phyloP scores from a whole-genome alignment of 495 filamentous ascomycete species.

The Mytilinidion resinicola region DNA sequence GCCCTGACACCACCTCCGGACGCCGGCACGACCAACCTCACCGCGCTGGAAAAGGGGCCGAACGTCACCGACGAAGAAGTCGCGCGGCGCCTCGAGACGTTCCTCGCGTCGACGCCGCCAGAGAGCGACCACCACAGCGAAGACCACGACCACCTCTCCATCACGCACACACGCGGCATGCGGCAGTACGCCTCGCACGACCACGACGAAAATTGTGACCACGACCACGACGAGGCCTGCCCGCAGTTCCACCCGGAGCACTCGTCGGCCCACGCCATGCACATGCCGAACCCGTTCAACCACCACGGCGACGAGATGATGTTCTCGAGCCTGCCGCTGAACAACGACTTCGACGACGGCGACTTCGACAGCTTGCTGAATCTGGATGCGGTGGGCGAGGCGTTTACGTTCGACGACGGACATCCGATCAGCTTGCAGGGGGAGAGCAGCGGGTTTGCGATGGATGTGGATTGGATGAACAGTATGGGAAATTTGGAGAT shows the following conservation, averaged over 20 bases:
- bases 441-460: constrained; percentile 34
- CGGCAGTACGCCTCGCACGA: neutral
- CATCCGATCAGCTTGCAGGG: constrained; percentile 31
- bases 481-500: neutral
- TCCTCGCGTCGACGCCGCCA: constrained; percentile 39
- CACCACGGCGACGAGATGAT: constrained; percentile 24
- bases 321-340: constrained; percentile 18
- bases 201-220: neutral
- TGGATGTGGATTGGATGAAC: constrained; percentile 38
- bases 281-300: constrained; percentile 10
- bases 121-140: constrained; percentile 24
- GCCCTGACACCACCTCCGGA: constrained; percentile 40
- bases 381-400: constrained; percentile 26
- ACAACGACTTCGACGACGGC: constrained; percentile 34
- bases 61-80: constrained; percentile 35
- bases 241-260: neutral
- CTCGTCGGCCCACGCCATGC: neutral
- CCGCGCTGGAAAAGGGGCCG: constrained; percentile 11
- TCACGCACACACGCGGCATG: neutral
- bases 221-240: neutral
- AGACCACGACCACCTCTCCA: constrained; percentile 4
- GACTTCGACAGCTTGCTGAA: constrained; percentile 35
- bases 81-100: constrained; percentile 32
- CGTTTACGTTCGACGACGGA: constrained; percentile 22
- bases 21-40: constrained; percentile 20